Evolutionary conservation across 768 basidiomycete genomes (phyloP).

Genomic region (Phaffia tasmanica): DNA sequence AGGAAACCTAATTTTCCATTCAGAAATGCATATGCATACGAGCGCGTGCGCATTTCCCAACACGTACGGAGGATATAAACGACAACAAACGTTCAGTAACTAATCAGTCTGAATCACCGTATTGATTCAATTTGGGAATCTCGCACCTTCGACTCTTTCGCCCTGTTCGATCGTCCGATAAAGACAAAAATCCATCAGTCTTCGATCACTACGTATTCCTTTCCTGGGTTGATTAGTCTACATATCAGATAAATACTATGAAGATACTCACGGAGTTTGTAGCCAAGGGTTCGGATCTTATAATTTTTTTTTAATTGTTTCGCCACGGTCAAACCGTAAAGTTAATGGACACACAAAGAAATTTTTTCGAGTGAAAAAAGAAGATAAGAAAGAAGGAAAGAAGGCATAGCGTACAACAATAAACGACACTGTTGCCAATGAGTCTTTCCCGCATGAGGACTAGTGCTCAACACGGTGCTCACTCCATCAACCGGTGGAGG

Average conservation of each 20-base stretch:
- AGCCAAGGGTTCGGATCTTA: constrained; percentile 21
- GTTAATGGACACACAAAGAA: background rate
- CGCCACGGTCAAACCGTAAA: background rate
- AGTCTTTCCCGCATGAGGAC: constrained; percentile 16
- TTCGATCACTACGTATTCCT: background rate
- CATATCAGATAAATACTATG: background rate
- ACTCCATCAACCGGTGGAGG: constrained; percentile 13
- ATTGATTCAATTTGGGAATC: too few species aligned
- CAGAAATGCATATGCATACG: background rate
- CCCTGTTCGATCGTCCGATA: background rate
- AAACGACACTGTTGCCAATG: constrained; percentile 25
- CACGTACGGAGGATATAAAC: background rate
- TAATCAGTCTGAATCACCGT: background rate
- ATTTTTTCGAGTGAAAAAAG: background rate
- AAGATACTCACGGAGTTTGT: constrained; percentile 17
- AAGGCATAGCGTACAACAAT: constrained; percentile 6
- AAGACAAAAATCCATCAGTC: too few species aligned
- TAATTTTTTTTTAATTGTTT: too few species aligned
- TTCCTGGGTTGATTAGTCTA: too few species aligned
- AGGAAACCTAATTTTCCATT: constrained; percentile 11
- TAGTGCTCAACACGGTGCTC: constrained; percentile 14
- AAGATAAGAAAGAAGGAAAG: background rate
- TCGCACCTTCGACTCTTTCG: constrained; percentile 9
- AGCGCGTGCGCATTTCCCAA: background rate
- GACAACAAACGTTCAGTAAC: background rate